These are phyloP conservation scores for Beauveria rudraprayagi DNA, from an alignment of 2,329 filamentous ascomycete genomes.

Conservation along the genomic window DNA sequence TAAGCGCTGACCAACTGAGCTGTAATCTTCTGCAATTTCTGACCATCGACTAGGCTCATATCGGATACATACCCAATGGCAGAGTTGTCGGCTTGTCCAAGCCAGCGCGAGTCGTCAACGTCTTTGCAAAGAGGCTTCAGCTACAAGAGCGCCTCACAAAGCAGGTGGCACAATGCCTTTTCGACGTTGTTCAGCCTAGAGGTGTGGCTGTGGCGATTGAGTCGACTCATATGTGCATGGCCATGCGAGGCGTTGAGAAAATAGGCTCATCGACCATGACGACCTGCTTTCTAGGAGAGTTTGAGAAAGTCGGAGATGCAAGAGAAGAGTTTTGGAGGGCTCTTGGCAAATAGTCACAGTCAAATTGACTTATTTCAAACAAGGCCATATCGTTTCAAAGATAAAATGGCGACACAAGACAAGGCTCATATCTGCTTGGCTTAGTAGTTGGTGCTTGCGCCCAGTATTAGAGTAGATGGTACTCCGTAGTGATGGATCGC, in stretches of 20 bases:
- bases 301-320: not conserved
- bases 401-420: too few species aligned
- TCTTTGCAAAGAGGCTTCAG: not conserved
- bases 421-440: too few species aligned
- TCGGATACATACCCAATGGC: not conserved
- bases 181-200: not conserved
- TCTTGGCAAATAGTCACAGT: not conserved
- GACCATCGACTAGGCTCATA: not conserved
- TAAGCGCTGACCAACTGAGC: not conserved
- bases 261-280: not conserved
- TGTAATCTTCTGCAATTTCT: not conserved
- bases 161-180: not conserved
- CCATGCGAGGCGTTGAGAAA: not conserved
- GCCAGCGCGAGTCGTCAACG: not conserved
- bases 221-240: not conserved
- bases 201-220: not conserved
- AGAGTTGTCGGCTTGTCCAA: not conserved
- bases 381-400: too few species aligned
- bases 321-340: not conserved
- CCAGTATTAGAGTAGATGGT: too few species aligned
- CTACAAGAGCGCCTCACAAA: slow-evolving; percentile 1
- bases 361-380: too few species aligned
- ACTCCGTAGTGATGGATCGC: too few species aligned
- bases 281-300: not conserved
- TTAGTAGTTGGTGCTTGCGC: too few species aligned